phyloP scores from a whole-genome alignment of 352 stramenopile species.

The Blastocystis sp. region DNA sequence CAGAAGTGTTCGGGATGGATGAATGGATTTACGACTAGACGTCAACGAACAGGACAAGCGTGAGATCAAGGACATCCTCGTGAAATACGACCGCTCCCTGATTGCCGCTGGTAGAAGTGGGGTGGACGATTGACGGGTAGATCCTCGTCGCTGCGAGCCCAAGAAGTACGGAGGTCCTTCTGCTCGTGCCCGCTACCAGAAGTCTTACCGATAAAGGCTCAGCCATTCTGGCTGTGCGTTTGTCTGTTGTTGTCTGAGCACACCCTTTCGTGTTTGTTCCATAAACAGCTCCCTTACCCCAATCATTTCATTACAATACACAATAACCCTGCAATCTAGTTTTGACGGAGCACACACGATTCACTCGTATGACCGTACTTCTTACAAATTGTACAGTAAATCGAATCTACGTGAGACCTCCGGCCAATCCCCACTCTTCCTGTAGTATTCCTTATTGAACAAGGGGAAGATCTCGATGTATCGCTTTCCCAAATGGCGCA shows the following conservation, averaged over 20 bases:
- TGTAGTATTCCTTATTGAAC: constrained; percentile 36
- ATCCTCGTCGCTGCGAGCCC: constrained; percentile 93
- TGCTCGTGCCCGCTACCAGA: constrained; percentile 97
- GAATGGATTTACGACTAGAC: constrained; percentile 63
- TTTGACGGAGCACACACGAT: not conserved
- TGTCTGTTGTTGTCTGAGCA: constrained; percentile 2
- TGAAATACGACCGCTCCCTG: constrained; percentile 94
- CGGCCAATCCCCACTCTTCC: not conserved
- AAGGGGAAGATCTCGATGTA: constrained; percentile 30
- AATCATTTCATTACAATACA: not conserved
- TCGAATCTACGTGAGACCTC: not conserved
- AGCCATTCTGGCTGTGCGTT: not conserved
- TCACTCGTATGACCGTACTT: constrained; percentile 12
- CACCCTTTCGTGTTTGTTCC: constrained; percentile 10
- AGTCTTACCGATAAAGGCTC: constrained; percentile 94
- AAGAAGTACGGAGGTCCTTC: constrained; percentile 98
- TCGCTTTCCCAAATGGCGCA: not conserved
- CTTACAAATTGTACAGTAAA: constrained; percentile 20
- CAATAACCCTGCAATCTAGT: not conserved
- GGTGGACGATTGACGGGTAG: constrained; percentile 67
- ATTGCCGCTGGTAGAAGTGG: constrained; percentile 62
- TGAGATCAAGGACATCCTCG: constrained; percentile 94
- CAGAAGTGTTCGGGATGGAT: constrained; percentile 83
- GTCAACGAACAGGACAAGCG: constrained; percentile 98
- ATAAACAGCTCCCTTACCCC: not conserved